These are phyloP conservation scores for Glarea lozoyensis DNA, from an alignment of 495 filamentous ascomycete genomes.

Conservation along the genomic window DNA sequence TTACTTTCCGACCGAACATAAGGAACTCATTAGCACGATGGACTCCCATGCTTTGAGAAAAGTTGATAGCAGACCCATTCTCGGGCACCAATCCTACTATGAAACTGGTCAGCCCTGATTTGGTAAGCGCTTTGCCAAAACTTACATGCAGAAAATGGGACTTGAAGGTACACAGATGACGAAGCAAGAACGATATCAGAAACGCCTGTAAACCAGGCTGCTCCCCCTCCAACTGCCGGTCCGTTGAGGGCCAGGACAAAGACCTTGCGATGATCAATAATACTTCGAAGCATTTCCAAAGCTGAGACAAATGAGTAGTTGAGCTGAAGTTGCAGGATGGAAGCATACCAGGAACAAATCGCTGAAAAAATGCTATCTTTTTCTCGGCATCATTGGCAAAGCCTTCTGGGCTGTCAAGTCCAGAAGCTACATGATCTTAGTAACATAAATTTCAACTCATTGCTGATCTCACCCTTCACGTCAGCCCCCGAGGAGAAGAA, in stretches of 20 bases:
- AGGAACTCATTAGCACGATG: constrained; percentile 21
- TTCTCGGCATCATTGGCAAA: constrained; percentile 15
- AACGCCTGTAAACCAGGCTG: constrained; percentile 19
- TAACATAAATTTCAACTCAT: no score
- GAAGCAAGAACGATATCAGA: constrained; percentile 21
- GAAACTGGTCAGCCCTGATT: no score
- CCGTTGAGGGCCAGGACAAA: constrained; percentile 22
- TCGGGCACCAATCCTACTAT: constrained; percentile 21
- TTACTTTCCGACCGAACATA: constrained; percentile 19
- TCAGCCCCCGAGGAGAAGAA: constrained; percentile 23
- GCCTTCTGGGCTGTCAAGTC: background rate
- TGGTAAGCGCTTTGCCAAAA: no score
- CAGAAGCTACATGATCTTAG: constrained; percentile 3
- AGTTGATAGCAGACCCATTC: constrained; percentile 20
- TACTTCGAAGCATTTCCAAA: constrained; percentile 18
- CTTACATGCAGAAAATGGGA: constrained; percentile 18
- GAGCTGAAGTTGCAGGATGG: background rate
- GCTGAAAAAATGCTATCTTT: constrained; percentile 10
- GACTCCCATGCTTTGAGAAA: constrained; percentile 17
- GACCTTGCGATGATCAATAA: constrained; percentile 21
- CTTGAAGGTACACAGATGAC: constrained; percentile 11
- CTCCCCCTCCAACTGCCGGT: constrained; percentile 18
- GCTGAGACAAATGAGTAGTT: constrained; percentile 4
- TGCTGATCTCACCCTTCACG: constrained; percentile 19
- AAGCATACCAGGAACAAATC: constrained; percentile 12